Percentiles rank a stretch among this genome's conserved stretches.
Evolutionary conservation across 495 filamentous ascomycete species (phyloP).

Genomic region (Neurospora intermedia): DNA sequence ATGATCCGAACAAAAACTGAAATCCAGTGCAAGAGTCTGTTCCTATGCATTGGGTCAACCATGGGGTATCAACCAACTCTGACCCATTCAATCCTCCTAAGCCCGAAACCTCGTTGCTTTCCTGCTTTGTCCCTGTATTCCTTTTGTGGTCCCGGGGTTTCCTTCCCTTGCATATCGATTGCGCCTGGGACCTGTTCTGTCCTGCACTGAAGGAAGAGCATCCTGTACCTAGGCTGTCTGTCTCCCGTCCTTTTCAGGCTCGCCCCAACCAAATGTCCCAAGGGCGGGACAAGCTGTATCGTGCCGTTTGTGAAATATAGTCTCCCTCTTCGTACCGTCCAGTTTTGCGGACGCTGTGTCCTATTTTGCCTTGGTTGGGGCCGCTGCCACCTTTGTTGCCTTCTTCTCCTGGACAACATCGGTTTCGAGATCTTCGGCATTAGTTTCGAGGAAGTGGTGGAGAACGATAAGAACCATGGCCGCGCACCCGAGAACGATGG

Average conservation of each 20-base stretch:
- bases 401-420: constrained; percentile 50
- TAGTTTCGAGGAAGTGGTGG: constrained; percentile 97
- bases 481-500: constrained; percentile 83
- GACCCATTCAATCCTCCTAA: not conserved
- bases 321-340: constrained; percentile 7
- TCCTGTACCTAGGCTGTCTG: not conserved
- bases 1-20: not conserved
- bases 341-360: not conserved
- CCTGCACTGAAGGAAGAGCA: not conserved
- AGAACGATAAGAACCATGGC: constrained; percentile 91
- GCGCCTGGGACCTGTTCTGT: not conserved
- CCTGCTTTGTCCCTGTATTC: not conserved
- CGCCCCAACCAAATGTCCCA: not conserved
- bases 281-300: not conserved
- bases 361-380: constrained; percentile 17
- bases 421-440: constrained; percentile 50
- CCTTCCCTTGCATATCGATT: not conserved
- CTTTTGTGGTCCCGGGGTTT: not conserved
- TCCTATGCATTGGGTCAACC: not conserved
- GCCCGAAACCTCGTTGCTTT: not conserved
- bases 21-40: not conserved
- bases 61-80: not conserved
- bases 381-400: constrained; percentile 42
- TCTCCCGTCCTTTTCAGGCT: not conserved
- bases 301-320: not conserved